phyloP scores from a whole-genome alignment of 2,329 filamentous ascomycete genomes.

The Apiospora phragmitis region DNA sequence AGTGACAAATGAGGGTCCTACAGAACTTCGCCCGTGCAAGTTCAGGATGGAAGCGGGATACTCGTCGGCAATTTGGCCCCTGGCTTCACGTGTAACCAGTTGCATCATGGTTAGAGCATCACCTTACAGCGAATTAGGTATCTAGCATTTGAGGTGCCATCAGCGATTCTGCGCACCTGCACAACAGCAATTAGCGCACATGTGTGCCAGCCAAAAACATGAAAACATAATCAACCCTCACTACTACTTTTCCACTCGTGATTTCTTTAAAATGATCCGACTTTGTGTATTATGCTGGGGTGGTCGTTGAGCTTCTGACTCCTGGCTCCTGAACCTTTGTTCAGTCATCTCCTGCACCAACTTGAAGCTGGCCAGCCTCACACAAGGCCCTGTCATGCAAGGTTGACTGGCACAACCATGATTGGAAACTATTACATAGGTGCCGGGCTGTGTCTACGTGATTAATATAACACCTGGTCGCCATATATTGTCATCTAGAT shows the following conservation, averaged over 20 bases:
- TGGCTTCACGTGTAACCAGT: background rate
- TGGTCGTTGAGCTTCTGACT: too few relatives aligned
- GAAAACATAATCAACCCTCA: background rate
- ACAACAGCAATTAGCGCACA: background rate
- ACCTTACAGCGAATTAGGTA: background rate
- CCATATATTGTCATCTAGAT: background rate
- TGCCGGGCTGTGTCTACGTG: background rate
- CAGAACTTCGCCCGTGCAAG: background rate
- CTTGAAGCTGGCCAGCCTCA: background rate
- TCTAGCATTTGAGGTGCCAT: background rate
- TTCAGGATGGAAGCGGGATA: background rate
- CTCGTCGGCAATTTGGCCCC: background rate
- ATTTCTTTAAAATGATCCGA: background rate
- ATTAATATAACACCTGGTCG: background rate
- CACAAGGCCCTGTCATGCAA: background rate
- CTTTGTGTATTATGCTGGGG: background rate
- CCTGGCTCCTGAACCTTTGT: background rate
- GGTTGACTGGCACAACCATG: background rate
- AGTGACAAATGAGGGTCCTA: background rate
- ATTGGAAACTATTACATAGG: too few relatives aligned
- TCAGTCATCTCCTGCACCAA: background rate
- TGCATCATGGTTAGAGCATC: background rate
- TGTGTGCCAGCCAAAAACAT: background rate
- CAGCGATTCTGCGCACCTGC: background rate
- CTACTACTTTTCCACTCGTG: background rate